Base-by-base conservation (phyloP, 331 rosid genomes). In the Acacia pycnantha region DNA sequence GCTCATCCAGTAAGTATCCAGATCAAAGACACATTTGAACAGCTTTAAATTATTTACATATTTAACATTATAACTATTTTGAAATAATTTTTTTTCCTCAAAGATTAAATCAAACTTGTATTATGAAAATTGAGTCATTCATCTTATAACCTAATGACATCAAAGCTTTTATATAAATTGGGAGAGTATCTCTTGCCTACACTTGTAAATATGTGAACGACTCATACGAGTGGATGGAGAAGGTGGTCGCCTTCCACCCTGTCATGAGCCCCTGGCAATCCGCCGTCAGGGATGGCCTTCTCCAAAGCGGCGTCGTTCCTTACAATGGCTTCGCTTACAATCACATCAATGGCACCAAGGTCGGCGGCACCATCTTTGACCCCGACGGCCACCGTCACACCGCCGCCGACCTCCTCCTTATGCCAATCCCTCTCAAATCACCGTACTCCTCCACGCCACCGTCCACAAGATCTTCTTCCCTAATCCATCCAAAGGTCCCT, bases 351-450 rank as follows among this genome's bases (percentile, higher is more conserved):
- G 98, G 98, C 24, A 94, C 98, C 7, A 94, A 94, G 81, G 75
- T 92, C 56, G 98, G 98, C 0, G 98, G 97, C 1, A 85, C 94
- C 73, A 92, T 92, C 40, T 94, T 94, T 65, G 97, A 94, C 62
- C 76, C 15, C 2, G 8, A 82, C 0, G 97, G 97, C 3, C 84
- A 72, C 14, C 83, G 98, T 43, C 98, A 94, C 70, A 92, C 97
- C 0, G 94, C 98, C 11, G 97, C 98, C 21, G 94, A 94, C 84
- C 87, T 94, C 14, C 78, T 94, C 40, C 33, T 24, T 83, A 94
- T 40, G 98, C 97, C 11, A 84, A 92, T 35, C 88, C 97, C 67
- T 26, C 22, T 1, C 58, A 64, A 51, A 86, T 94, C 22, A 87
- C 88, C 0, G 77, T 91, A 8, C 89, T 90, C 51, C 58, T 94